Evolutionary conservation across 2,329 filamentous ascomycete genomes (phyloP), one percentile per base, ranked within the genome.

Genomic region (Coniochaeta pulveracea): DNA sequence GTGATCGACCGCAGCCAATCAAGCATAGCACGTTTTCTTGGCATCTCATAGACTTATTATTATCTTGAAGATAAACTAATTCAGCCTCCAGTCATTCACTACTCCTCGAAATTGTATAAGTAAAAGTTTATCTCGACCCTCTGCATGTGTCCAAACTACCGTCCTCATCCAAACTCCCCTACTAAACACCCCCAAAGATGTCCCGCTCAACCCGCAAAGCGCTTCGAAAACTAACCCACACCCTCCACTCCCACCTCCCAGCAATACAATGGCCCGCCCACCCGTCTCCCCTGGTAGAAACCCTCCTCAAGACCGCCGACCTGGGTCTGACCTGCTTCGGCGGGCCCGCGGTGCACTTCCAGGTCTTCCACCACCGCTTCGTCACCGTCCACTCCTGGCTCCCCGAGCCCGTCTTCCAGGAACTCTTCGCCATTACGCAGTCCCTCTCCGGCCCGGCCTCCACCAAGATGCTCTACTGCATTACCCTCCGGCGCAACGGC

Each of bases 401-500:
- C 17, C 75, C 82, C 49, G 76, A 84, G 34, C 73, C 80, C 44
- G 66, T 75, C 6, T 84, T 78, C 51, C 75, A 81, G 50, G 80
- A 85, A 46, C 63, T 85, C 0, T 85, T 85, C 50, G 76, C 73
- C 17, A 56, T 85, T 28, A 72, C 67, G 12, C 79, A 85, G 54
- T 73, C 74, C 2, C 60, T 84, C 3, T 75, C 73, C 0, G 80
- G 80, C 0, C 80, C 80, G 0, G 79, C 44, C 0, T 79, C 72
- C 40, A 84, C 80, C 2, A 85, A 85, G 47, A 79, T 85, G 71
- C 49, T 72, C 0, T 84, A 80, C 39, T 80, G 71, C 38, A 72
- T 85, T 25, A 72, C 75, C 23, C 52, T 80, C 12, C 66, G 83
- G 8, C 76, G 74, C 38, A 66, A 66, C 9, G 78, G 78, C 0